phyloP scores from a whole-genome alignment of 2,329 filamentous ascomycete genomes.

The Claviceps sp. region DNA sequence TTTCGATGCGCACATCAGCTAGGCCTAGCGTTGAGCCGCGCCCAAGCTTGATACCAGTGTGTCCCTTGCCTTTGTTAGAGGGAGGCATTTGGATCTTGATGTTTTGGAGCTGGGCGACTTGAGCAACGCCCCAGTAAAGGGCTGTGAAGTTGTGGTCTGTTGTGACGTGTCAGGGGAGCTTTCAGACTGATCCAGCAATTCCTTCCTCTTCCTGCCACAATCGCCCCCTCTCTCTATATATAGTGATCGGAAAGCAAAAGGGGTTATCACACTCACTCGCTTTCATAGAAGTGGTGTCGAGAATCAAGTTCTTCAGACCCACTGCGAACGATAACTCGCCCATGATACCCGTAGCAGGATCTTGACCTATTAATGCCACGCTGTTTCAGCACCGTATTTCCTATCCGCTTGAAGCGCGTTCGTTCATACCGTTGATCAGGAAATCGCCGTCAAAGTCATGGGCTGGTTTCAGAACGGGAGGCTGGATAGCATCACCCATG shows the following conservation, averaged over 20 bases:
- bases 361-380: constrained; percentile 10
- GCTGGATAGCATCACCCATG: constrained; percentile 31
- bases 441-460: constrained; percentile 20
- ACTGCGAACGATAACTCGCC: constrained; percentile 30
- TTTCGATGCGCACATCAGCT: constrained; percentile 26
- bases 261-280: constrained; percentile 11
- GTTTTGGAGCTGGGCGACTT: constrained; percentile 28
- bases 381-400: background rate
- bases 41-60: constrained; percentile 27
- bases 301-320: constrained; percentile 27
- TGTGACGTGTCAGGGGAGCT: background rate
- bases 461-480: constrained; percentile 27
- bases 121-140: constrained; percentile 31
- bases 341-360: constrained; percentile 17
- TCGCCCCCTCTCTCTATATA: too few species aligned
- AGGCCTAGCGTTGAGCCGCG: constrained; percentile 28
- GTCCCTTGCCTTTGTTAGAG: constrained; percentile 22
- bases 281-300: constrained; percentile 26
- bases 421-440: constrained; percentile 18
- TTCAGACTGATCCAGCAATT: background rate
- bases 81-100: constrained; percentile 27
- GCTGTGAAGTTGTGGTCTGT: constrained; percentile 23
- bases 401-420: too few species aligned
- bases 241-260: background rate
- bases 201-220: background rate